phyloP scores from a whole-genome alignment of 345 rosid genomes.

The Dipteronia dyeriana region DNA sequence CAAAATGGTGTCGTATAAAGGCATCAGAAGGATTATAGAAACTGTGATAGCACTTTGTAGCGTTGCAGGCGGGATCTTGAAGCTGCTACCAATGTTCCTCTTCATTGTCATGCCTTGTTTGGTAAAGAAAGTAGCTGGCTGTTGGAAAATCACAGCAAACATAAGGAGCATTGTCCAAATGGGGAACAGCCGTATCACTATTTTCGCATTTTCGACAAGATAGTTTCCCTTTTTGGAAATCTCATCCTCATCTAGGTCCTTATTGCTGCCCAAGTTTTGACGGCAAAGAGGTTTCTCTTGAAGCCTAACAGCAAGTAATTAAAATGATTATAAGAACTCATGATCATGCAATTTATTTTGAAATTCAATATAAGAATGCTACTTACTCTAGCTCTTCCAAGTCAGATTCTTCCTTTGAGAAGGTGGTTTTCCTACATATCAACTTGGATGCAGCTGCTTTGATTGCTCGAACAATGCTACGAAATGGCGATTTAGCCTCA shows the following conservation, averaged over 20 bases:
- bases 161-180: constrained; percentile 88
- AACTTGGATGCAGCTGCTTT: constrained; percentile 37
- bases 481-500: constrained; percentile 34
- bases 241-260: constrained; percentile 20
- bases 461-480: constrained; percentile 30
- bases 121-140: constrained; percentile 84
- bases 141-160: constrained; percentile 91
- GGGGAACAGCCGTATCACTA: constrained; percentile 63
- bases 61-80: constrained; percentile 93
- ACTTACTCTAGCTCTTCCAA: constrained; percentile 81
- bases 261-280: constrained; percentile 13
- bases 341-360: background rate
- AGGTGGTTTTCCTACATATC: constrained; percentile 31
- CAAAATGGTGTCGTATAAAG: constrained; percentile 65
- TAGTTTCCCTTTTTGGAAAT: constrained; percentile 23
- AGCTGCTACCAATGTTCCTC: constrained; percentile 62
- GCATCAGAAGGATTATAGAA: constrained; percentile 89
- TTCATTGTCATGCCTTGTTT: constrained; percentile 92
- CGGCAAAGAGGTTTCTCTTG: constrained; percentile 78
- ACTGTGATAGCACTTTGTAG: constrained; percentile 83
- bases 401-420: constrained; percentile 41
- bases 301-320: constrained; percentile 46
- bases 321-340: constrained; percentile 14
- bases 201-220: constrained; percentile 42
- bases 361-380: background rate